These are phyloP conservation scores for Lithospermum erythrorhizon DNA, from an alignment of 257 asterid genomes.

Conservation along the genomic window DNA sequence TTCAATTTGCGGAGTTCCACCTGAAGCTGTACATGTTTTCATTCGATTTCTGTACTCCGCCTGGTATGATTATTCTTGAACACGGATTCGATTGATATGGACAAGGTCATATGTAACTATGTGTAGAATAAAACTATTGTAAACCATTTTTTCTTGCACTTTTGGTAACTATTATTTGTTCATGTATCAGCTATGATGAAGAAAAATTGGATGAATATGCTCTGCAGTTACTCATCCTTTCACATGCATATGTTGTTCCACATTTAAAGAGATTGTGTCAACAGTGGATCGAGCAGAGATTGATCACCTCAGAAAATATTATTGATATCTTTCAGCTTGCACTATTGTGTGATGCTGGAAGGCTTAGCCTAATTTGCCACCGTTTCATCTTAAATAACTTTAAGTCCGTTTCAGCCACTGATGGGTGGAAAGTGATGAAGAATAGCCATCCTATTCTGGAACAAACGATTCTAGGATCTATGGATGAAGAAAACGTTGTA, in stretches of 20 bases:
- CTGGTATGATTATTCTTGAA: conserved; percentile 29
- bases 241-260: conserved; percentile 60
- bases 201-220: conserved; percentile 52
- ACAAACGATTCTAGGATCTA: conserved; percentile 36
- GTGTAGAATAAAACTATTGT: no score
- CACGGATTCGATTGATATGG: not conserved
- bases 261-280: conserved; percentile 54
- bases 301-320: conserved; percentile 46
- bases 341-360: conserved; percentile 67
- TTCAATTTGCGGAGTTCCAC: conserved; percentile 60
- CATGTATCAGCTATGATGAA: conserved; percentile 52
- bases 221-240: conserved; percentile 48
- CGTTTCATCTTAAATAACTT: conserved; percentile 48
- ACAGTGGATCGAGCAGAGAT: conserved; percentile 46
- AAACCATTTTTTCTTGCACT: not conserved
- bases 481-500: conserved; percentile 38
- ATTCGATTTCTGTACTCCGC: conserved; percentile 70
- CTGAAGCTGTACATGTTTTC: conserved; percentile 70
- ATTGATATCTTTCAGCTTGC: conserved; percentile 75
- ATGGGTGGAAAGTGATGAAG: conserved; percentile 79
- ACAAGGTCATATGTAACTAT: no score
- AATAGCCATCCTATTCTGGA: conserved; percentile 77
- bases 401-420: conserved; percentile 56
- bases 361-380: conserved; percentile 68
- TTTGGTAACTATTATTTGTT: not conserved